Percentiles rank a stretch among this genome's conserved stretches.
Conservation (phyloP, 2,329 filamentous ascomycete genomes). For the Diaporthe batatas region DNA sequence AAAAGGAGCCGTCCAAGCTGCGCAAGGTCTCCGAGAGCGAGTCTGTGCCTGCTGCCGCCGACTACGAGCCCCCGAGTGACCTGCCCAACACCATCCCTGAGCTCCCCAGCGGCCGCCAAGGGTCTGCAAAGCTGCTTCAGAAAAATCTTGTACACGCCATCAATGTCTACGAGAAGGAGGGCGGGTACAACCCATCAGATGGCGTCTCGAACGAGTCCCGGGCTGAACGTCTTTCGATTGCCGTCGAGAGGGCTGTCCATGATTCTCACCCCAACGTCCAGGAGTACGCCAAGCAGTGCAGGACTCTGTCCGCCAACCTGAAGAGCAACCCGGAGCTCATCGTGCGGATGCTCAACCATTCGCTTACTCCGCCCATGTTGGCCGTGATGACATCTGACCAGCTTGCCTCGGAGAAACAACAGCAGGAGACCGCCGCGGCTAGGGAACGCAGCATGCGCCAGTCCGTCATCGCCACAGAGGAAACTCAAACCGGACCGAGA, state of each 20-base stretch:
- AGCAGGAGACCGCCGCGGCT: slow-evolving; percentile 81
- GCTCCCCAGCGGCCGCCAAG: slow-evolving; percentile 74
- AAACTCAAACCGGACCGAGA: slow-evolving; percentile 73
- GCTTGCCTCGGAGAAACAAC: slow-evolving; percentile 91
- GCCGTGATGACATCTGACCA: slow-evolving; percentile 92
- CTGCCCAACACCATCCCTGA: slow-evolving; percentile 65
- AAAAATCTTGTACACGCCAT: slow-evolving; percentile 78
- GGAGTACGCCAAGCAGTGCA: slow-evolving; percentile 74
- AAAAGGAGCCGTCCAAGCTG: slow-evolving; percentile 61
- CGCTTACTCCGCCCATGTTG: slow-evolving; percentile 79
- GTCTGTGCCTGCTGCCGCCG: slow-evolving; percentile 51
- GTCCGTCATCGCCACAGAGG: slow-evolving; percentile 83
- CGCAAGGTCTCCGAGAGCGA: slow-evolving; percentile 69
- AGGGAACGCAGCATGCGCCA: slow-evolving; percentile 85
- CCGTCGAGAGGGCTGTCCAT: slow-evolving; percentile 81
- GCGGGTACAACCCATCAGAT: slow-evolving; percentile 72
- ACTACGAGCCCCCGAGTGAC: slow-evolving; percentile 65
- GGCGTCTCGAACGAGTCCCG: slow-evolving; percentile 74
- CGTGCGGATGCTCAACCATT: slow-evolving; percentile 79
- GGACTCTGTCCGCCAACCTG: slow-evolving; percentile 85
- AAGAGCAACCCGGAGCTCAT: slow-evolving; percentile 88
- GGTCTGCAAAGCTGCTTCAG: slow-evolving; percentile 77
- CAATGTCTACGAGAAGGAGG: slow-evolving; percentile 74
- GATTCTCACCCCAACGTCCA: slow-evolving; percentile 66
- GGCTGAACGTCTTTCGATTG: slow-evolving; percentile 78